Base-by-base conservation (phyloP, 2,329 filamentous ascomycete genomes). In the Didymella pinodella region DNA sequence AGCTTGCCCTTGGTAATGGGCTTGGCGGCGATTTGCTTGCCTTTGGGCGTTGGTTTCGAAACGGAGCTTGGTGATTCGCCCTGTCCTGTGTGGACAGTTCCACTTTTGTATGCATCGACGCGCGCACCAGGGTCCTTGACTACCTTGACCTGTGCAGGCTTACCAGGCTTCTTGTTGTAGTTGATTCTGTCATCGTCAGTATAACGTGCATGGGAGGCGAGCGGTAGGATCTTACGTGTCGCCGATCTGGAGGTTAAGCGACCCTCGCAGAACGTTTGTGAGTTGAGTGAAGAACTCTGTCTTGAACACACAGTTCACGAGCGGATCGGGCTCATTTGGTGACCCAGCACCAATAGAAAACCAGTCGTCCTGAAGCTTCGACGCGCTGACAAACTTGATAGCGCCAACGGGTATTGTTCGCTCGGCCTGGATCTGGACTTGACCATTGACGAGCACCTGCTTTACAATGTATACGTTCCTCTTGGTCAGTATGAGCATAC, bases 141-240 rank as follows among this genome's bases (percentile, higher is more conserved):
- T 8, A 91, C 91, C 81, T 98, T 98, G 73, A 99, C 90, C 6
- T 88, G 80, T 53, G 94, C 90, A 76, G 92, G 85, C 81, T 99
- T 99, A 54, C 92, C 92, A 1, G 95, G 95, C 79, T 99, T 99
- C 85, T 98, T 99, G 74, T 94, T 93, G 78, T 97, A 99, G 75
- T 97, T 92, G 67, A 99, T 93, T 5, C 80, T 84, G 64, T 54
- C 20, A 57, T 22, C 14, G 46, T 78, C 66, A 78, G 72, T 55
- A 25, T 16, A 14, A 7, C 11, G 18, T 29, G n/a, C 8, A 4
- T 8, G 20, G 20, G 1, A 14, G 2, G 4, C 40, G 32, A 11
- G 51, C 4, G 12, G n/a, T 40, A 7, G 29, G 7, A 46, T 77
- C 82, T 79, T 75, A 84, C 59, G 84, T 85, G 28, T 95, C 89